Percentiles rank a stretch among this genome's conserved stretches.
phyloP scores from a whole-genome alignment of 2,329 filamentous ascomycete species.

The Ophiognomonia clavigignenti-juglandacearum region DNA sequence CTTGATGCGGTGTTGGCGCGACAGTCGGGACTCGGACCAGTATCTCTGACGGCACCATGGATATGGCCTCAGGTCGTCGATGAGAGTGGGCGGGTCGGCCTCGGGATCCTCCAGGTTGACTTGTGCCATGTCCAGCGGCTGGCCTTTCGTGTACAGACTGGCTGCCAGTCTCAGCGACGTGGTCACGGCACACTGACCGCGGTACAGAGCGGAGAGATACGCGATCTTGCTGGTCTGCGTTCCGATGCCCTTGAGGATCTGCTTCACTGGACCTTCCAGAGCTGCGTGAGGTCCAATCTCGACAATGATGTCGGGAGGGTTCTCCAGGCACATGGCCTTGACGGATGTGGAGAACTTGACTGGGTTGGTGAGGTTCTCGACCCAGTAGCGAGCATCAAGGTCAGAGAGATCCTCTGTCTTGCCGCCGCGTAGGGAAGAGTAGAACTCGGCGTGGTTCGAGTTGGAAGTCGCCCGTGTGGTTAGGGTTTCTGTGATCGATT shows the following conservation, averaged over 20 bases:
- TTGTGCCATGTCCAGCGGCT: neutral
- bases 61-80: conserved; percentile 35
- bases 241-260: conserved; percentile 21
- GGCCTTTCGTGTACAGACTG: conserved; percentile 8
- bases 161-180: conserved; percentile 4
- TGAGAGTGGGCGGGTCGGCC: neutral
- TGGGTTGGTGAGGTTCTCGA: conserved; percentile 35
- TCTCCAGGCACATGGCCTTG: conserved; percentile 22
- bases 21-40: conserved; percentile 33
- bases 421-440: conserved; percentile 37
- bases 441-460: conserved; percentile 32
- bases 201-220: conserved; percentile 25
- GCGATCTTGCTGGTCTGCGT: conserved; percentile 17
- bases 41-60: conserved; percentile 40
- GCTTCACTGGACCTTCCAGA: conserved; percentile 25
- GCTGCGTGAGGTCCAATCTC: conserved; percentile 23
- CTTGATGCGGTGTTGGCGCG: conserved; percentile 28
- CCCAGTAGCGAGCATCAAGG: conserved; percentile 38
- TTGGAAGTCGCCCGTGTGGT: neutral
- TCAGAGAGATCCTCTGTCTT: conserved; percentile 28
- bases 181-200: conserved; percentile 18
- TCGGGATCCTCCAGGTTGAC: conserved; percentile 4
- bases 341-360: conserved; percentile 35
- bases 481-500: neutral
- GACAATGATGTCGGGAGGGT: conserved; percentile 20